These are phyloP conservation scores for Cardamine occulta DNA, from an alignment of 345 rosid genomes.

Conservation along the genomic window DNA sequence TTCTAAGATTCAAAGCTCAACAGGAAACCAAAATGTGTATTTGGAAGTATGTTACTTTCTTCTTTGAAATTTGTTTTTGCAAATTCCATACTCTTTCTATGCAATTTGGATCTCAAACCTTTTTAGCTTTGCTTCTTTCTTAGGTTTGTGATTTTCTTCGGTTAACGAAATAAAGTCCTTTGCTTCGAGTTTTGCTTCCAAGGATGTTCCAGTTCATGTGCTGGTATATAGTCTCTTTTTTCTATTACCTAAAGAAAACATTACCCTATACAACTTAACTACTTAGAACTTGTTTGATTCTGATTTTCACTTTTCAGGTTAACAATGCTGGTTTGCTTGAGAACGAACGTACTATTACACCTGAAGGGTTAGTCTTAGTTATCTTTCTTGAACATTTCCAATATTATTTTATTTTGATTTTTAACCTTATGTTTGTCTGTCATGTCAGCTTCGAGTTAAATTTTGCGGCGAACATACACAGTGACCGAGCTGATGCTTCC, in stretches of 20 bases:
- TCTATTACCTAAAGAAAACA: too few relatives aligned
- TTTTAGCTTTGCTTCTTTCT: constrained; percentile 35
- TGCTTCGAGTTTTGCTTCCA: constrained; percentile 72
- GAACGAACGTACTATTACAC: constrained; percentile 56
- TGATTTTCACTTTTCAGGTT: constrained; percentile 51
- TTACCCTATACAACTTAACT: not conserved
- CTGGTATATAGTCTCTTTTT: constrained; percentile 52
- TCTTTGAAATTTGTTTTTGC: not conserved
- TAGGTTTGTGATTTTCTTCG: constrained; percentile 94
- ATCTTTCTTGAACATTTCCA: constrained; percentile 11
- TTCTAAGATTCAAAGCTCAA: constrained; percentile 66
- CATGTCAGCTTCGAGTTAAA: constrained; percentile 66
- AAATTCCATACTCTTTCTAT: constrained; percentile 20
- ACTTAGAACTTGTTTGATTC: not conserved
- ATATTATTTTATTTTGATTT: not conserved
- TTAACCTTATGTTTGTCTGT: not conserved
- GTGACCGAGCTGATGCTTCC: constrained; percentile 77
- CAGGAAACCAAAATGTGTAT: constrained; percentile 79
- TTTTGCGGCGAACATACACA: constrained; percentile 72
- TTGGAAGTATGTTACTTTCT: constrained; percentile 59
- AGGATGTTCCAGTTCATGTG: constrained; percentile 76
- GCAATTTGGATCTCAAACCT: not conserved
- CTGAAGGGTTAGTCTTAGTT: constrained; percentile 67
- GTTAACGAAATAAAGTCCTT: constrained; percentile 75
- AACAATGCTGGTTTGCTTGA: constrained; percentile 90